These are phyloP conservation scores for Erigeron canadensis DNA, from an alignment of 129 eudicot species.

Conservation along the genomic window DNA sequence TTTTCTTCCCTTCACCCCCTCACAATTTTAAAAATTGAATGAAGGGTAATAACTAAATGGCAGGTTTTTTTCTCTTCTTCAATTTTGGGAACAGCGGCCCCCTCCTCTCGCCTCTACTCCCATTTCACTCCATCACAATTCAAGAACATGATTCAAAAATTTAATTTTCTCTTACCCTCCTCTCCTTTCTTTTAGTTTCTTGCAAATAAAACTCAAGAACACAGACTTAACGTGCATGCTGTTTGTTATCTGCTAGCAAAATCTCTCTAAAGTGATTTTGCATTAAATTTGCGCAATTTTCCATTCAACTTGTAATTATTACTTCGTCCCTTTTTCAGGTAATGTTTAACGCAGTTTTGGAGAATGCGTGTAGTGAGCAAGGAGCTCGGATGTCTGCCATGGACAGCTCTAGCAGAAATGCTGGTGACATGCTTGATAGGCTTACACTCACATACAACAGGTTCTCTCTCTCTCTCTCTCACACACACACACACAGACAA, in stretches of 20 bases:
- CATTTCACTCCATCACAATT: too few species aligned
- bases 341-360: constrained; percentile 92
- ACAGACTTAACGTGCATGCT: constrained; percentile 4
- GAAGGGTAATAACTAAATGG: too few species aligned
- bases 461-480: constrained; percentile 45
- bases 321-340: constrained; percentile 43
- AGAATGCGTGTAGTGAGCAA: constrained; percentile 99
- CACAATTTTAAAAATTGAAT: too few species aligned
- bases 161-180: too few species aligned
- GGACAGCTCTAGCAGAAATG: constrained; percentile 99
- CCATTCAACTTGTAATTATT: not conserved
- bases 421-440: constrained; percentile 99
- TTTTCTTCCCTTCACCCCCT: too few species aligned
- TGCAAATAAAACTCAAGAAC: too few species aligned
- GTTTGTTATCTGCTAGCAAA: not conserved
- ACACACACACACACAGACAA: constrained; percentile 4
- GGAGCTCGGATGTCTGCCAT: constrained; percentile 99
- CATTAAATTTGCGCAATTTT: not conserved
- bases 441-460: constrained; percentile 98
- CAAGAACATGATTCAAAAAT: too few species aligned
- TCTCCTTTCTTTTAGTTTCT: too few species aligned
- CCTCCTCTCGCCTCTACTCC: too few species aligned
- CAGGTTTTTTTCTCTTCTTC: too few species aligned
- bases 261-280: not conserved
- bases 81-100: too few species aligned